Evolutionary conservation across 2,329 filamentous ascomycete genomes (phyloP), one percentile per base, ranked within the genome.

Genomic region (Canariomyces notabilis): DNA sequence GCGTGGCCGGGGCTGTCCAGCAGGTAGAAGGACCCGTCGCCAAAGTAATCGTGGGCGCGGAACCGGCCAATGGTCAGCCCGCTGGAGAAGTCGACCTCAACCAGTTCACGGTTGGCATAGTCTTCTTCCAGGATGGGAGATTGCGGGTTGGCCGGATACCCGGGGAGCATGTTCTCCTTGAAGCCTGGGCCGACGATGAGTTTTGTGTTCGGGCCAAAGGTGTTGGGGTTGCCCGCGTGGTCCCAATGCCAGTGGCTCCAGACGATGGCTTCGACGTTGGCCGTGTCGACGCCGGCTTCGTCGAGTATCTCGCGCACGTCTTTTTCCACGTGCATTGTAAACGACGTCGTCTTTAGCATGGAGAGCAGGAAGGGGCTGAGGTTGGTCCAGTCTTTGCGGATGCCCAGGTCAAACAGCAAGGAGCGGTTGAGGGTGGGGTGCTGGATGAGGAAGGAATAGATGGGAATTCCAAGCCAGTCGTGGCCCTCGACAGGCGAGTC

Each of bases 141-240:
- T 2, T 64, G 51, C 12, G 53, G 48, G 14, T 63, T 60, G 5
- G 49, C 35, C 0, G 74, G 75, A 44, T 65, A 75, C 0, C 69
- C 71, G 0, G 74, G 74, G 7, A 67, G 48, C 37, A 69, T 63
- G 0, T 50, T 51, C 2, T 62, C 7, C 51, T 29, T 68, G 56
- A 75, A 69, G 0, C 73, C 74, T 1, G 73, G 68, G 0, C 75
- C 75, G 3, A 76, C 71, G 19, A 77, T 53, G 1, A 78, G 53
- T 2, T 65, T 60, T 1, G 71, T 72, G 5, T 49, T 59, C 0
- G 55, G 5, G 1, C 69, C 68, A 39, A 77, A 77, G 0, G 53
- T 57, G 2, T 64, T 61, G 2, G 67, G 61, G 44, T 76, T 67
- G 1, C 75, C 76, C 14, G 64, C 67, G 52, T 78, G 75, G 55